phyloP scores from a whole-genome alignment of 176 grass and related monocot genomes.

The Carex kokanica region DNA sequence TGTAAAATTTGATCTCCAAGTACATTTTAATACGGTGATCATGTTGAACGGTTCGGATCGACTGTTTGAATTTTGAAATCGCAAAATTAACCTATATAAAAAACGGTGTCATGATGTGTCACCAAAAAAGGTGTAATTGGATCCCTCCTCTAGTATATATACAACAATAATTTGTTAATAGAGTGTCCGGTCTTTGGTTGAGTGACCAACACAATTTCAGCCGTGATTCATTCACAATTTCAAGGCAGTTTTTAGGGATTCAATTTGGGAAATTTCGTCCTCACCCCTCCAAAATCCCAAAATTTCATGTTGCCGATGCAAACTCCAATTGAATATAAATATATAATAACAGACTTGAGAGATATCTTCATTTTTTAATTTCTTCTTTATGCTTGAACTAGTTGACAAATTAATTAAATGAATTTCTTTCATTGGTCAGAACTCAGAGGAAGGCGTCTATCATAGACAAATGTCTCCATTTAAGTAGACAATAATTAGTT shows the following conservation, averaged over 20 bases:
- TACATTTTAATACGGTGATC: too few species aligned
- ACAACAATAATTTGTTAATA: too few species aligned
- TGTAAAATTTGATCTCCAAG: too few species aligned
- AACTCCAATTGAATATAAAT: background rate
- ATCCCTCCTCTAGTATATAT: too few species aligned
- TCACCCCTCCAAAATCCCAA: background rate
- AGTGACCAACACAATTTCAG: too few species aligned
- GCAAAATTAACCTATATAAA: too few species aligned
- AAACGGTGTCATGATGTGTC: too few species aligned
- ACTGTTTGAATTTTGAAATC: too few species aligned
- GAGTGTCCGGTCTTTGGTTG: too few species aligned
- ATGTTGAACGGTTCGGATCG: too few species aligned
- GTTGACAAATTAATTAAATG: background rate
- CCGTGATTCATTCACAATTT: background rate
- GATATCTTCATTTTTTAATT: background rate
- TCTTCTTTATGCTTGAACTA: background rate
- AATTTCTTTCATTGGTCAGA: background rate
- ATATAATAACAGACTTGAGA: background rate
- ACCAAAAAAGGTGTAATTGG: too few species aligned
- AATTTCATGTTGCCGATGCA: background rate
- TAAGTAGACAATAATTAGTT: background rate
- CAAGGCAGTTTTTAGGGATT: background rate
- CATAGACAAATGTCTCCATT: slow-evolving; percentile 4
- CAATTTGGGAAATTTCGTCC: background rate
- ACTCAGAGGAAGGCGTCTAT: background rate